Percentiles rank a stretch among this genome's conserved stretches.
Conservation (phyloP, 129 eudicot species). For the sunflower (Helianthus annuus) region HanXRQr2.0-SUNRISE NC_035436.2:91543007-91543506, state of each 20-base stretch:
- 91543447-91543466: slow-evolving; percentile 33
- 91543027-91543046: slow-evolving; percentile 87
- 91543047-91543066: slow-evolving; percentile 95
- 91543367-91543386: slow-evolving; percentile 81
- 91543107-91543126: neutral
- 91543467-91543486: slow-evolving; percentile 44
- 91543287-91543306: slow-evolving; percentile 69
- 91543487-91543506: slow-evolving; percentile 74
- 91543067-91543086: slow-evolving; percentile 92
- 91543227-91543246: slow-evolving; percentile 96
- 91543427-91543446: slow-evolving; percentile 43
- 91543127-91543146: neutral
- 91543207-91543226: slow-evolving; percentile 90
- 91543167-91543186: slow-evolving; percentile 14
- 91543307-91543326: slow-evolving; percentile 83
- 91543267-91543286: slow-evolving; percentile 63
- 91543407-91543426: slow-evolving; percentile 40
- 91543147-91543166: neutral
- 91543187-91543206: slow-evolving; percentile 46
- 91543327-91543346: slow-evolving; percentile 74
- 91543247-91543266: slow-evolving; percentile 71
- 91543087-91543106: slow-evolving; percentile 10
- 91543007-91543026: slow-evolving; percentile 69
- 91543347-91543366: slow-evolving; percentile 80
- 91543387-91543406: slow-evolving; percentile 8